phyloP scores from a whole-genome alignment of 768 basidiomycete species.

The Lactarius vividus region DNA sequence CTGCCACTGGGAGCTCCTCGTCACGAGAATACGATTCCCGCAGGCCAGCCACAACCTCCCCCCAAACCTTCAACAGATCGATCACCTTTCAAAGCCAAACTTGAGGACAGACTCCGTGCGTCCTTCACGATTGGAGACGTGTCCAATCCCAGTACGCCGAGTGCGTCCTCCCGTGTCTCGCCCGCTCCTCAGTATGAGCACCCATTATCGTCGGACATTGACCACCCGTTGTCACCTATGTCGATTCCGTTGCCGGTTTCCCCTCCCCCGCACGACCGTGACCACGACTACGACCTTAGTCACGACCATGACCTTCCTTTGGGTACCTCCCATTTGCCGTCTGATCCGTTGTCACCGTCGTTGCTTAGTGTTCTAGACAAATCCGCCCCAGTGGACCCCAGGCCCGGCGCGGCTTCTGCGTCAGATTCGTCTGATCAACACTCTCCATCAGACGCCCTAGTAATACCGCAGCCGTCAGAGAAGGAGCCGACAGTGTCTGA shows the following conservation, averaged over 20 bases:
- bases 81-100: constrained; percentile 49
- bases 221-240: constrained; percentile 32
- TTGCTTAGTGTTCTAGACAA: background rate
- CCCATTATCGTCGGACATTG: constrained; percentile 32
- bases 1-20: constrained; percentile 36
- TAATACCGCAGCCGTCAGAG: background rate
- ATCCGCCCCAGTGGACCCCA: background rate
- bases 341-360: background rate
- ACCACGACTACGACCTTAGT: background rate
- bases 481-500: background rate
- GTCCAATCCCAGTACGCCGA: constrained; percentile 44
- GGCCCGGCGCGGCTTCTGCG: background rate
- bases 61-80: constrained; percentile 31
- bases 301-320: constrained; percentile 1
- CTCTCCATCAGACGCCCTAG: background rate
- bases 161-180: constrained; percentile 41
- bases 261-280: constrained; percentile 17
- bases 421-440: background rate
- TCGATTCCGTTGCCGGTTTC: constrained; percentile 22
- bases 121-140: constrained; percentile 57
- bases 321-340: background rate
- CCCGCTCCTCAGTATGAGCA: constrained; percentile 39
- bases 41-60: constrained; percentile 24
- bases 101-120: constrained; percentile 79
- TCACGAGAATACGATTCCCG: constrained; percentile 31